Base-by-base conservation (phyloP, 2,329 filamentous ascomycete genomes). In the Paradendryphiella salina region DNA sequence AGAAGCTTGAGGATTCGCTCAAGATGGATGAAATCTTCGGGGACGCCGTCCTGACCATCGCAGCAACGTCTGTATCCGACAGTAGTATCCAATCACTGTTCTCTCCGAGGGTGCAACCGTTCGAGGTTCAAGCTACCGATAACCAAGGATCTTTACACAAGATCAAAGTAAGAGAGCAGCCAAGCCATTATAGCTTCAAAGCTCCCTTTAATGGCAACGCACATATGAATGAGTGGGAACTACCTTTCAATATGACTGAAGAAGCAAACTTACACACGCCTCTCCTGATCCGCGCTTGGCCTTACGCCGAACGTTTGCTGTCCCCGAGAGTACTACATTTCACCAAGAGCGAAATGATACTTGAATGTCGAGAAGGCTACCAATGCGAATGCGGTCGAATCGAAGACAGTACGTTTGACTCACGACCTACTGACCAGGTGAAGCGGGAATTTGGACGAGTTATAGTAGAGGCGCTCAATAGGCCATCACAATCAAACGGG, bases 361-460 rank as follows among this genome's bases (percentile, higher is more conserved):
- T 72, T 10, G 69, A 72, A 53, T 76, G 74, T 23, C 60, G 67
- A 31, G 62, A 71, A 57, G 65, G 61, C 20, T 68, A 70, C 41
- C 67, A 69, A 37, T 73, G 70, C 52, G 70, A 73, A 52, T 73
- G 70, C 40, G 68, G 66, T 21, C 59, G 69, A 9, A 70, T 73
- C 17, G 59, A 63, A n/a, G 57, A 72, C 34, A 42, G 52, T 7
- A 57, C 49, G 0, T 71, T 63, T 42, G 69, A 73, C 40, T 63
- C 68, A 7, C 60, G 70, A 20, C 60, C 65, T 20, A 71, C 65
- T 8, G 68, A 73, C 42, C 63, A 61, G 1, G 57, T 73, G 37
- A 73, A 72, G 46, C 67, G 70, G 52, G 69, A 72, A 38, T 66
- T 70, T 29, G 64, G 59, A 7, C 61, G 56, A 18, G 40, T 69